Evolutionary conservation across 1,284 basidiomycete genomes (phyloP), one percentile per base, ranked within the genome.

Genomic region (Apiotrichum laibachii): DNA sequence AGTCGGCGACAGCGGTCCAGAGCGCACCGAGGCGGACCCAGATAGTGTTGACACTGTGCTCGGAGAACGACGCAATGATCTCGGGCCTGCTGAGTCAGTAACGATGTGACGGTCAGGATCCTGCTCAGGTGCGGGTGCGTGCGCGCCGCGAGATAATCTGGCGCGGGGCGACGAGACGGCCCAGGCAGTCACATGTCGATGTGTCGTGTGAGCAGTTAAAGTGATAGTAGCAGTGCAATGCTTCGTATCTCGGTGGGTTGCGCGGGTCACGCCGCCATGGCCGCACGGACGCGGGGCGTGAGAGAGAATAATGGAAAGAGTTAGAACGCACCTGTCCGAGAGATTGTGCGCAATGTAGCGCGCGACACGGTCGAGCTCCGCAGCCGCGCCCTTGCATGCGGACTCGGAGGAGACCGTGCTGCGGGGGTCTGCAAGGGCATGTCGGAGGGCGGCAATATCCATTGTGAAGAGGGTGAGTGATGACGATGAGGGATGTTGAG

Each of bases 271-370:
- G 26, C 26, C 26, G 26, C 26, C 26, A 31, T 31, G 26, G 26
- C 26, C 26, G 26, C 26, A 31, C 26, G 26, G 26, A 31, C 26
- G 26, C 26, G 26, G 26, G 26, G 26, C 26, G 26, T 31, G 26
- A 31, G 26, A 31, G 26, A 31, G 26, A 31, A 31, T 4, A 31
- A 31, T 31, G 26, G 7, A 7, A 31, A 31, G 33, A 35, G 10
- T 3, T 19, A 3, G 5, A 26, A 66, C 72, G 35, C 31, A 71
- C 73, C 73, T 56, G 21, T 70, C 59, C 16, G 53, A 51, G 22
- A 75, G 58, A 57, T 73, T 49, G 45, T 43, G 61, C 26, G 69
- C 73, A n/a, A 71, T 26, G 56, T 67, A 64, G 45, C 65, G 51
- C 0, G 73, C 72, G 1, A 57, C 56, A 5, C 35, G 45, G 40